A percentile compares a stretch with the other conserved stretches of the same genome.
These are phyloP conservation scores for Colletotrichum caudatum DNA, from an alignment of 2,329 filamentous ascomycete genomes.

Conservation along the genomic window DNA sequence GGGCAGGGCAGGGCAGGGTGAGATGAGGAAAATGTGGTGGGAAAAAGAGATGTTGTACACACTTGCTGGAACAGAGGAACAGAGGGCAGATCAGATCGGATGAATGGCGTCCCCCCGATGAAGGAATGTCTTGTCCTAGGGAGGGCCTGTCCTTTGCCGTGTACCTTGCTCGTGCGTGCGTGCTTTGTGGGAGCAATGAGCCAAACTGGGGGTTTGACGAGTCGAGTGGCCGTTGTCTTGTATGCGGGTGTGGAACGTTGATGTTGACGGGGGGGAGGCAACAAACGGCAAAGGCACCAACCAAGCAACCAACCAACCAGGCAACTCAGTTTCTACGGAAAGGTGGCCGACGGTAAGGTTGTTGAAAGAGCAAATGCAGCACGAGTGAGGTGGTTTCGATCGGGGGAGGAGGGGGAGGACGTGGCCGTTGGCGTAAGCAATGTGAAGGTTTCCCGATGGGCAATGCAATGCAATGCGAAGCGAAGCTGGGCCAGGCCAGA, in stretches of 20 bases:
- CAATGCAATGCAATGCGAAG: conserved; percentile 23
- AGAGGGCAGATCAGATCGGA: conserved; percentile 37
- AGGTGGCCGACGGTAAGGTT: background rate
- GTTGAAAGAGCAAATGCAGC: background rate
- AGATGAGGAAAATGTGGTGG: conserved; percentile 1
- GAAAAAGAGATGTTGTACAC: conserved; percentile 20
- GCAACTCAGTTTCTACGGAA: background rate
- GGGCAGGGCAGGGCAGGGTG: background rate
- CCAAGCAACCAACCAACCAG: background rate
- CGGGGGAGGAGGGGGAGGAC: background rate
- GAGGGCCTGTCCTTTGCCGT: conserved; percentile 15
- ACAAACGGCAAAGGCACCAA: background rate
- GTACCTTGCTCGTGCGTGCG: conserved; percentile 1
- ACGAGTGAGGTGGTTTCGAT: background rate
- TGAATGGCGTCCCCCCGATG: conserved; percentile 30
- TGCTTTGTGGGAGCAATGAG: conserved; percentile 35
- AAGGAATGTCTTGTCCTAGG: background rate
- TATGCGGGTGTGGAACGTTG: conserved; percentile 2
- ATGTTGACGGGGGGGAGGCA: background rate
- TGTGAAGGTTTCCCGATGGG: conserved; percentile 7
- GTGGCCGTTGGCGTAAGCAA: conserved; percentile 11
- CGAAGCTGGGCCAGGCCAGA: conserved; percentile 3
- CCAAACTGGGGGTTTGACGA: conserved; percentile 20
- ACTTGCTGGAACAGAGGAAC: conserved; percentile 18
- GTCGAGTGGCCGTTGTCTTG: conserved; percentile 39